Evolutionary conservation across 2,329 filamentous ascomycete genomes (phyloP), one percentile per base, ranked within the genome.

Genomic region (Fusarium lateritium): DNA sequence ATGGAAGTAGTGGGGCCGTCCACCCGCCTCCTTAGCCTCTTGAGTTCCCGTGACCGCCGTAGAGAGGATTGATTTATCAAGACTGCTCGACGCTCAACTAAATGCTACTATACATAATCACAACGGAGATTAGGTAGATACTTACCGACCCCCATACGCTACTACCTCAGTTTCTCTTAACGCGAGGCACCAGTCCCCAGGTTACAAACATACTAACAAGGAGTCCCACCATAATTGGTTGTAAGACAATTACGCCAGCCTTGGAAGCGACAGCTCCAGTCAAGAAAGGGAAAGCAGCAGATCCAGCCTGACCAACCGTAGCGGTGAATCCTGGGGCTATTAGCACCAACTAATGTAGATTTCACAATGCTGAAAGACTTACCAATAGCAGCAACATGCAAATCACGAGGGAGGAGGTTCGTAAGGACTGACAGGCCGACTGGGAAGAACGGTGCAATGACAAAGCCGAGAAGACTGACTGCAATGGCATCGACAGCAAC

Each of bases 261-360:
- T 49, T 56, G 36, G 53, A 56, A 15, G 44, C 44, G 13, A 56
- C 31, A 39, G 53, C 53, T 22, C 53, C 53, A 4, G 44, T 56
- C 14, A 56, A 31, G 44, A 56, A 56, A 9, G 53, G 53, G 13
- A 56, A 56, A 11, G 53, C 53, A 21, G 53, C 53, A 31, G 53
- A 56, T n/a, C 53, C 53, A 19, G 53, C 44, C 21, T 56, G 53
- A 11, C 53, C 53, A n/a, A 56, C 49, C n/a, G 53, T 56, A 7
- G 53, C 33, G 19, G 53, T 49, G 10, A 56, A 56, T 6, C 53
- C 53, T 56, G 15, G 6, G 15, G 10, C 7, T 17, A 36, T 31
- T 11, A 52, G 17, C 15, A 28, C 6, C 8, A 19, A n/a, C 14
- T 19, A 7, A 19, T 6, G 36, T 39, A 39, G 7, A 10, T 9